Conservation (phyloP, 2,329 filamentous ascomycete genomes). For the Aureobasidium sp. region DNA sequence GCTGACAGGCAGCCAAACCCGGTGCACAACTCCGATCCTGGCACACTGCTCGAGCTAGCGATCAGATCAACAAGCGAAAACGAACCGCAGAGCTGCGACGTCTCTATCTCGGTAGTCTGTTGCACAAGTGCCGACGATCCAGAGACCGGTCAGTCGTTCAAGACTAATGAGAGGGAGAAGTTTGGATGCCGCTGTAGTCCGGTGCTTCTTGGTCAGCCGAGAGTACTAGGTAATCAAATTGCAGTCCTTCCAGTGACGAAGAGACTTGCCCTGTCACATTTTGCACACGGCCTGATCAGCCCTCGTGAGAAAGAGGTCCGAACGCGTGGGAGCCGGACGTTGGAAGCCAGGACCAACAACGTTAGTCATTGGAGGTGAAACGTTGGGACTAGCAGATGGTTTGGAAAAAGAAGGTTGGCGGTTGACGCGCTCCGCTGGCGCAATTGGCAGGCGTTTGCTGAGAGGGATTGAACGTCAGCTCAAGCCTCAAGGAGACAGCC, state of each 20-base stretch:
- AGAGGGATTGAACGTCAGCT: not conserved
- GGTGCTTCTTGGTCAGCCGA: not conserved
- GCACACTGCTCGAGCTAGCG: not conserved
- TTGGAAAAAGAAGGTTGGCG: constrained; percentile 11
- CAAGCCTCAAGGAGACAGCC: not conserved
- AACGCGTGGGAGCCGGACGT: constrained; percentile 10
- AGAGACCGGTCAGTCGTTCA: not conserved
- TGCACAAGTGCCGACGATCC: not conserved
- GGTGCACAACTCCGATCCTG: not conserved
- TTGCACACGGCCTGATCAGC: not conserved
- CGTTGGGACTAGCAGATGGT: constrained; percentile 8
- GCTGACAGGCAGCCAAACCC: not conserved
- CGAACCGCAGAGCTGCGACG: not conserved
- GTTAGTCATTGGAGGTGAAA: constrained; percentile 6
- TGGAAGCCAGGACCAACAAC: constrained; percentile 5
- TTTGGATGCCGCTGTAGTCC: not conserved
- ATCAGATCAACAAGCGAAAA: constrained; percentile 1
- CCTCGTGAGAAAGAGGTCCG: not conserved
- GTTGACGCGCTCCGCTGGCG: constrained; percentile 12
- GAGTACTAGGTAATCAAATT: not conserved
- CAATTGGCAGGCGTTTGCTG: constrained; percentile 6
- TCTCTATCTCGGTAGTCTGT: constrained; percentile 3
- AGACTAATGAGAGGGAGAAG: not conserved
- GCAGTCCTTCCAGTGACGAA: not conserved
- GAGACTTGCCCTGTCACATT: constrained; percentile 5